Evolutionary conservation across 2,329 filamentous ascomycete species (phyloP), one percentile per base, ranked within the genome.

Genomic region (Elsinoe australis): DNA sequence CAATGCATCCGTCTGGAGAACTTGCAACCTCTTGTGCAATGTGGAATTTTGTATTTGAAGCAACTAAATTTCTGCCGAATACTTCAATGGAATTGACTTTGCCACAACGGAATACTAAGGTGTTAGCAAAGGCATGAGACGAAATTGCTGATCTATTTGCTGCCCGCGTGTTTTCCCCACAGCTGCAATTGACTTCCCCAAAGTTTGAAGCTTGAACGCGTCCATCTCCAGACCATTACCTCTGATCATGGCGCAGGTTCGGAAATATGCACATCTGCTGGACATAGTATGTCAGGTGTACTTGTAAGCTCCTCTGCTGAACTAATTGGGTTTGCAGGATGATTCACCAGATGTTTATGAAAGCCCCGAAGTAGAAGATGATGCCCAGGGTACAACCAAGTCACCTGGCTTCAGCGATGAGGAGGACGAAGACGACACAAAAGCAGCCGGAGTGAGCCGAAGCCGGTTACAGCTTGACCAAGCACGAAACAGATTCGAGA

Each of bases 341-440:
- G 49, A 54, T 32, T 88, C 89, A 21, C 89, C 89, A 56, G 92
- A 96, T 62, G 87, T 95, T 59, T 96, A 95, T 72, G 90, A 96
- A 68, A 96, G 92, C 12, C 89, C 90, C 55, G 89, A 94, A 49
- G 72, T 95, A 56, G 90, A 85, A 49, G 87, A 95, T 61, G 89
- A 94, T 66, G 85, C 80, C 54, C 32, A 48, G 24, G 49, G 17
- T n/a, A 28, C 10, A 14, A 18, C n/a, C 7, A n/a, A 17, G 10
- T 49, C 50, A 19, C 55, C 54, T 5, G 51, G 54, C 26, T 56
- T 56, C 1, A 55, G 50, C 39, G 55, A 53, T 10, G 32, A 24
- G 6, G 56, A 53, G 32, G 55, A 56, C 14, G 52, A 56, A 15
- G 56, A 55, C 14, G 79, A 82, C 38, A 79, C 83, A 35, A 66